phyloP scores from a whole-genome alignment of 1,284 basidiomycete genomes.

The Irpex sp. region DNA sequence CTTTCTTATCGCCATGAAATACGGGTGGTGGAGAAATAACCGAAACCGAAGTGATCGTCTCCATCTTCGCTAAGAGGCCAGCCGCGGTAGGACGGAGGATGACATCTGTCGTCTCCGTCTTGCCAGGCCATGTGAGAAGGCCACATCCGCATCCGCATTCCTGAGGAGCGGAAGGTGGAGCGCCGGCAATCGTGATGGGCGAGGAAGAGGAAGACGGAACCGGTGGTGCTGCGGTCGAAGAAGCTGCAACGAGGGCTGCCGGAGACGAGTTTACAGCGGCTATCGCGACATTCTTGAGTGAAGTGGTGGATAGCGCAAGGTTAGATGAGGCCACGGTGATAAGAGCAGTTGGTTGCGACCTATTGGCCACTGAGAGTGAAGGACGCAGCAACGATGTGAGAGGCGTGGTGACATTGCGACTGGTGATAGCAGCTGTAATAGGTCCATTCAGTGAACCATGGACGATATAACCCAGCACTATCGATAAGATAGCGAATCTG shows the following conservation, averaged over 20 bases:
- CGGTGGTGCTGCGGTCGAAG: slow-evolving; percentile 19
- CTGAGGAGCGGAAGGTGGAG: slow-evolving; percentile 15
- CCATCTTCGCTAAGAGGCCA: slow-evolving; percentile 20
- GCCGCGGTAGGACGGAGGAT: slow-evolving; percentile 34
- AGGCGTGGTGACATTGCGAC: slow-evolving; percentile 8
- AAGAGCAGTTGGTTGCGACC: slow-evolving; percentile 26
- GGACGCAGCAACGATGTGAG: slow-evolving; percentile 14
- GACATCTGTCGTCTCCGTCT: slow-evolving; percentile 34
- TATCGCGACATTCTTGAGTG: slow-evolving; percentile 35
- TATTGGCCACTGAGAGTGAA: slow-evolving; percentile 12
- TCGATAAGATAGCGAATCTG: slow-evolving; percentile 63
- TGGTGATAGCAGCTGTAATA: slow-evolving; percentile 6
- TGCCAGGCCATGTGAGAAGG: slow-evolving; percentile 31
- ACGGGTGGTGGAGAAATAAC: slow-evolving; percentile 6
- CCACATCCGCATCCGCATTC: slow-evolving; percentile 29
- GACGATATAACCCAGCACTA: slow-evolving; percentile 63
- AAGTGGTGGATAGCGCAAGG: slow-evolving; percentile 22
- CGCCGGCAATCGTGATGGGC: slow-evolving; percentile 2
- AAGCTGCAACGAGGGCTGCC: slow-evolving; percentile 25
- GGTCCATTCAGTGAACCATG: slow-evolving; percentile 46
- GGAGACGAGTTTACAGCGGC: slow-evolving; percentile 49
- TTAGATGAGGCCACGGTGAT: slow-evolving; percentile 33
- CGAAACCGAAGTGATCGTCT: slow-evolving; percentile 28
- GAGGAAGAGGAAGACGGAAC: slow-evolving; percentile 17
- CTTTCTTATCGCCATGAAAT: slow-evolving; percentile 9